These are phyloP conservation scores for Penicillium chermesinum DNA, from an alignment of 495 filamentous ascomycete genomes.

Conservation along the genomic window DNA sequence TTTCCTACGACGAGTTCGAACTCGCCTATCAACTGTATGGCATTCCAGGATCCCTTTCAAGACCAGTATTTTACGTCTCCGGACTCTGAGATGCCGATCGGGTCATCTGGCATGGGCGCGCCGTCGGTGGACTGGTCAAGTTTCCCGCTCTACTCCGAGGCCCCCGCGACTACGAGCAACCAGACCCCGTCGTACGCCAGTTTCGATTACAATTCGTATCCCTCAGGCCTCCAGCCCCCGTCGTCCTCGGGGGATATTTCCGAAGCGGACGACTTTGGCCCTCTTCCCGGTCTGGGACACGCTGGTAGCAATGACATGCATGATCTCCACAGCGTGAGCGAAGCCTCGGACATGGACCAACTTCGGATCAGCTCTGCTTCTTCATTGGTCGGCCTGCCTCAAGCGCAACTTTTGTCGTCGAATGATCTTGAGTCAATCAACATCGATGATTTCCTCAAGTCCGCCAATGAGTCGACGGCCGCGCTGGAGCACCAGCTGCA, in stretches of 20 bases:
- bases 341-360: conserved; percentile 50
- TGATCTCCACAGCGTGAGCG: conserved; percentile 48
- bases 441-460: conserved; percentile 59
- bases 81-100: conserved; percentile 60
- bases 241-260: conserved; percentile 75
- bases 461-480: conserved; percentile 43
- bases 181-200: conserved; percentile 65
- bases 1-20: conserved; percentile 32
- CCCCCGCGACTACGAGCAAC: conserved; percentile 61
- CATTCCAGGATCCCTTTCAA: conserved; percentile 41
- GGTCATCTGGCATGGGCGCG: conserved; percentile 59
- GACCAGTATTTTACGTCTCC: conserved; percentile 43
- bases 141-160: conserved; percentile 57
- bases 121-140: conserved; percentile 70
- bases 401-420: conserved; percentile 46
- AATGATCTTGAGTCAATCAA: conserved; percentile 55
- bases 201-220: conserved; percentile 57
- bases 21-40: conserved; percentile 38
- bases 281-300: conserved; percentile 32
- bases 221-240: conserved; percentile 45
- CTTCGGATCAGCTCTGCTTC: conserved; percentile 50
- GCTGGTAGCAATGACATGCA: conserved; percentile 33
- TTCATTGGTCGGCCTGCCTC: conserved; percentile 49
- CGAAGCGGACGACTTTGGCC: conserved; percentile 62
- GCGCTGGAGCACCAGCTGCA: conserved; percentile 45